A percentile compares a stretch with the other conserved stretches of the same genome.
These are phyloP conservation scores for Bacidia gigantensis DNA, from an alignment of 495 filamentous ascomycete species.

Conservation along the genomic window DNA sequence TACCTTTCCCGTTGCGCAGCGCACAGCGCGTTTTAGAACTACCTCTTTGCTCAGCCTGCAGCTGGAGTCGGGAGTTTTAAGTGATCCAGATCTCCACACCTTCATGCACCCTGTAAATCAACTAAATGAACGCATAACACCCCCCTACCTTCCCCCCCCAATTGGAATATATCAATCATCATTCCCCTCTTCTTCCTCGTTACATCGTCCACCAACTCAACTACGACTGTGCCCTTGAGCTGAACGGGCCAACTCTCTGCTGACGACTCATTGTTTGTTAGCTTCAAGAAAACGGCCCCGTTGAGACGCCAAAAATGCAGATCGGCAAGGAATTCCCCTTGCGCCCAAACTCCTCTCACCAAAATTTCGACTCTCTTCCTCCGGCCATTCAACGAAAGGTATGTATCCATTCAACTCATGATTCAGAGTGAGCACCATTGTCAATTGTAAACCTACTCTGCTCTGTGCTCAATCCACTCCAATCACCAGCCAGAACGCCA, in stretches of 20 bases:
- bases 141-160: neutral
- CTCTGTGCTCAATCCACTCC: neutral
- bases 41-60: neutral
- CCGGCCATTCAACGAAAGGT: conserved; percentile 42
- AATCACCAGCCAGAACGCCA: neutral
- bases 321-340: neutral
- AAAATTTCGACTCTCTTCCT: conserved; percentile 20
- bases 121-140: neutral
- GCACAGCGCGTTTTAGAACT: too few relatives aligned
- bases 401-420: conserved; percentile 7
- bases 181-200: neutral
- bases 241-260: neutral
- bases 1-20: too few relatives aligned
- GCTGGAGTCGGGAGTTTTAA: neutral
- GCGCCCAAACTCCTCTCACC: neutral
- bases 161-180: neutral
- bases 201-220: neutral
- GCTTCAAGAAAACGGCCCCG: neutral
- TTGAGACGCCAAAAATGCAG: neutral
- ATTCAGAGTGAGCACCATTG: too few relatives aligned
- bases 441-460: too few relatives aligned
- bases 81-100: neutral
- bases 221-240: neutral
- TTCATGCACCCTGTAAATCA: neutral
- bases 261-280: neutral